phyloP scores from a whole-genome alignment of 2,329 filamentous ascomycete genomes.

The Basipetospora chlamydospora region DNA sequence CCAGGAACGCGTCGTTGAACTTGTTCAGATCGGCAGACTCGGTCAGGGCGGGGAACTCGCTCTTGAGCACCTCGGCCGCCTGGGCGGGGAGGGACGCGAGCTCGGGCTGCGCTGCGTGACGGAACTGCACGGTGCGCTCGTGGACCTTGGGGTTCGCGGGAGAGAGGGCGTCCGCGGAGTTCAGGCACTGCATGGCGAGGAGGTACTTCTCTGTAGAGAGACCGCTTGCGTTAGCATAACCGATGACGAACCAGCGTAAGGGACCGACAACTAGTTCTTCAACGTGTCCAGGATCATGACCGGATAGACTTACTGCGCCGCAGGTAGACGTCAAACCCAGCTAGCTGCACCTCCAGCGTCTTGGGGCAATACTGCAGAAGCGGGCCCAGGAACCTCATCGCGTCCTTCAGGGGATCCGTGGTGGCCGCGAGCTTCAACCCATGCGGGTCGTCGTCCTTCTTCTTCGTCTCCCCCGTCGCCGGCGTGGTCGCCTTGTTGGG shows the following conservation, averaged over 20 bases:
- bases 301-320: constrained; percentile 65
- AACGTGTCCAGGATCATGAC: too few species aligned
- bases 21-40: constrained; percentile 42
- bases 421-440: constrained; percentile 71
- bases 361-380: constrained; percentile 71
- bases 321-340: constrained; percentile 82
- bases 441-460: constrained; percentile 79
- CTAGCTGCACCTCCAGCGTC: constrained; percentile 66
- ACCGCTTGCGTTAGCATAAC: too few species aligned
- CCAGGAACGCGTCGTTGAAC: constrained; percentile 52
- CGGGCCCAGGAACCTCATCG: constrained; percentile 71
- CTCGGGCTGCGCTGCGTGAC: constrained; percentile 41
- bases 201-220: constrained; percentile 60
- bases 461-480: constrained; percentile 54
- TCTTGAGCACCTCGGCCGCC: constrained; percentile 53
- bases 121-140: constrained; percentile 59
- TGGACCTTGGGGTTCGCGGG: constrained; percentile 57
- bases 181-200: constrained; percentile 74
- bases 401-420: constrained; percentile 67
- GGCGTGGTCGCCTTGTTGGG: constrained; percentile 60
- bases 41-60: constrained; percentile 34
- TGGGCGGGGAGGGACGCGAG: constrained; percentile 47
- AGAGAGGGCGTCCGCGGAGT: constrained; percentile 57
- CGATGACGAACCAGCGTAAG: too few species aligned
- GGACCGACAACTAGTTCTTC: too few species aligned